A percentile compares a stretch with the other conserved stretches of the same genome.
These are phyloP conservation scores for Solanum chiquidenum DNA, from an alignment of 257 asterid genomes.

Conservation along the genomic window DNA sequence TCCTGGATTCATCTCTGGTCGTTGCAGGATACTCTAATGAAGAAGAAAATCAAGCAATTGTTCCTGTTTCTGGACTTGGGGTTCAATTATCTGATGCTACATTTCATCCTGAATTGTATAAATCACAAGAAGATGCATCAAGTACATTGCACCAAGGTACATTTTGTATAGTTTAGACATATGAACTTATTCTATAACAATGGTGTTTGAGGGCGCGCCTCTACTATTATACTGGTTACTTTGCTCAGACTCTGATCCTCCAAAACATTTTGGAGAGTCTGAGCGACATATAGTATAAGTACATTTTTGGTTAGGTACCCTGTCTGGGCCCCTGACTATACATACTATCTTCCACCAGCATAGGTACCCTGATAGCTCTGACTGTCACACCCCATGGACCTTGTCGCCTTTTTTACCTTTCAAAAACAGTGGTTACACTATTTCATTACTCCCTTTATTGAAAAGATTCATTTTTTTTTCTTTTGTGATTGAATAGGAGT, in stretches of 20 bases:
- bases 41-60: not conserved
- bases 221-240: not conserved
- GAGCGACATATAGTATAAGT: not conserved
- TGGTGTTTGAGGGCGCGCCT: not conserved
- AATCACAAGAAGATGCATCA: not conserved
- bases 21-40: not conserved
- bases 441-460: not conserved
- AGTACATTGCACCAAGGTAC: not conserved
- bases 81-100: not conserved
- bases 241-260: not conserved
- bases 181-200: not conserved
- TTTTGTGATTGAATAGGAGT: not conserved
- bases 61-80: conserved; percentile 1
- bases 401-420: not conserved
- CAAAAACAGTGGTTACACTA: not conserved
- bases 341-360: not conserved
- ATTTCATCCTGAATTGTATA: not conserved
- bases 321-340: not conserved
- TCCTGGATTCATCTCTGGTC: not conserved
- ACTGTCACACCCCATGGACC: not conserved
- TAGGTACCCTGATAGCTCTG: not conserved
- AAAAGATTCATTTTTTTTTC: not conserved
- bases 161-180: not conserved
- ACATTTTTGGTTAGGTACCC: not conserved
- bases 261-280: not conserved